These are phyloP conservation scores for Xylaria sp. DNA, from an alignment of 2,329 filamentous ascomycete species.

Conservation along the genomic window DNA sequence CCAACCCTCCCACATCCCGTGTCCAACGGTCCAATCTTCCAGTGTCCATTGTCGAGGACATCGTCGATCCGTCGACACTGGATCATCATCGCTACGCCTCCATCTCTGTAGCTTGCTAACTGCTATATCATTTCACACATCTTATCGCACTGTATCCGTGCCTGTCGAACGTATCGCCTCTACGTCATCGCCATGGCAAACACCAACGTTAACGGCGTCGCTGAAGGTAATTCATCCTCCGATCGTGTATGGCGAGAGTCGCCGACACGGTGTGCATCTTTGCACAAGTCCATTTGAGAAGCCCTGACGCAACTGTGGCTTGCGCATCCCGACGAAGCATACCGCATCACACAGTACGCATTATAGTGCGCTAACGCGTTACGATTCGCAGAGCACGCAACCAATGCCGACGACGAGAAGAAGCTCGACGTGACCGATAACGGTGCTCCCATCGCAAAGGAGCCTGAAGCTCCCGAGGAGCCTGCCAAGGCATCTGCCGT, in stretches of 20 bases:
- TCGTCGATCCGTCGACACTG: constrained; percentile 3
- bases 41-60: constrained; percentile 1
- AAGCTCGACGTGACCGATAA: constrained; percentile 19
- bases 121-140: constrained; percentile 7
- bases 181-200: constrained; percentile 36
- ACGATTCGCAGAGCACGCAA: constrained; percentile 17
- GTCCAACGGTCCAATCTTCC: background rate
- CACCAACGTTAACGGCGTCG: constrained; percentile 26
- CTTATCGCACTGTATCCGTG: constrained; percentile 22
- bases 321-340: constrained; percentile 12
- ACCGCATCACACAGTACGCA: constrained; percentile 20
- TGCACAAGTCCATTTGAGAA: constrained; percentile 14
- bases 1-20: background rate
- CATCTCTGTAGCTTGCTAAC: background rate
- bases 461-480: constrained; percentile 19
- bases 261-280: constrained; percentile 15
- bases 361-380: constrained; percentile 28
- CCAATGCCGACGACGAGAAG: constrained; percentile 20
- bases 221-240: constrained; percentile 29
- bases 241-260: constrained; percentile 10
- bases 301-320: constrained; percentile 14
- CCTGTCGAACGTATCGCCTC: constrained; percentile 18
- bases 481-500: constrained; percentile 19
- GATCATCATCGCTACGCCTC: background rate
- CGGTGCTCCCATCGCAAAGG: constrained; percentile 23